Percentiles rank a stretch among this genome's conserved stretches.
Conservation (phyloP, 2,329 filamentous ascomycete genomes). For the Neoarthrinium moseri region DNA sequence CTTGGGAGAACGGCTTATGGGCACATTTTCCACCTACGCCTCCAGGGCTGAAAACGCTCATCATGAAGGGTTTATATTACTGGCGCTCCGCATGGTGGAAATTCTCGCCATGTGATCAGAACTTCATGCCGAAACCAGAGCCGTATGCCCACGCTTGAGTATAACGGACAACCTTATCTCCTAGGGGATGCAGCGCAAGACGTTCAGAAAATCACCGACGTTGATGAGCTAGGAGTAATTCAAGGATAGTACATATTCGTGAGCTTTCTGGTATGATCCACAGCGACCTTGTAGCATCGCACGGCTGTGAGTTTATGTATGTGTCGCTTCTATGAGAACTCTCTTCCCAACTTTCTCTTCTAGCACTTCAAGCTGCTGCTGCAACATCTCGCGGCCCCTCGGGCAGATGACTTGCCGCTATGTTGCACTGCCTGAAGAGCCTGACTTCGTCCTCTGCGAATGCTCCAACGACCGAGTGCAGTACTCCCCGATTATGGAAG, state of each 20-base stretch:
- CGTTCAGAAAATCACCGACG: too few species aligned
- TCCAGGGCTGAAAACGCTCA: background rate
- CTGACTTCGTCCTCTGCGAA: conserved; percentile 73
- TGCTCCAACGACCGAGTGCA: conserved; percentile 74
- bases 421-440: conserved; percentile 76
- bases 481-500: conserved; percentile 74
- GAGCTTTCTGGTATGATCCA: too few species aligned
- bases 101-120: conserved; percentile 8
- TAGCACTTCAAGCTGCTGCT: too few species aligned
- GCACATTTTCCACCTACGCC: conserved; percentile 5
- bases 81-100: conserved; percentile 1
- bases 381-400: conserved; percentile 38
- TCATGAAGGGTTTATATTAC: conserved; percentile 1
- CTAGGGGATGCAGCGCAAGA: too few species aligned
- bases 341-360: too few species aligned
- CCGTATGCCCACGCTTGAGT: background rate
- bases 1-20: conserved; percentile 4
- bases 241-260: too few species aligned
- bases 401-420: conserved; percentile 63
- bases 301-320: too few species aligned
- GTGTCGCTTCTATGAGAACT: too few species aligned
- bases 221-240: too few species aligned
- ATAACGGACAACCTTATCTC: background rate
- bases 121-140: conserved; percentile 4
- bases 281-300: too few species aligned